These are phyloP conservation scores for Hypoxylon fuscum DNA, from an alignment of 495 filamentous ascomycete genomes.

Conservation along the genomic window DNA sequence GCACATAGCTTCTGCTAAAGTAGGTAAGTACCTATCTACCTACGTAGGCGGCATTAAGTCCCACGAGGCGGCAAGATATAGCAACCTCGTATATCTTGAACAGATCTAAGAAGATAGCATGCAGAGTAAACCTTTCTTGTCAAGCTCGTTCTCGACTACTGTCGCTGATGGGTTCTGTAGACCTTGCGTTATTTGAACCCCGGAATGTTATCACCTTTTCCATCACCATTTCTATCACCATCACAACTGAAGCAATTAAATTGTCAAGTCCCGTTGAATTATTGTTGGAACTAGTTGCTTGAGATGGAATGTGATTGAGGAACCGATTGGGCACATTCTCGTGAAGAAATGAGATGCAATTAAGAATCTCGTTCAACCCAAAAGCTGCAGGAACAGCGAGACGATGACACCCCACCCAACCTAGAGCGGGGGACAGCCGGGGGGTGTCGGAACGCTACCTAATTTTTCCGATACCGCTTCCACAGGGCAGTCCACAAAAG, in stretches of 20 bases:
- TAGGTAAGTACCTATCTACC: not conserved
- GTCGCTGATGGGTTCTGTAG: too few species aligned
- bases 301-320: not conserved
- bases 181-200: too few species aligned
- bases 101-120: conserved; percentile 1
- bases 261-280: not conserved
- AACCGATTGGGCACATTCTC: not conserved
- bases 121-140: conserved; percentile 4
- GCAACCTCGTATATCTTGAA: not conserved
- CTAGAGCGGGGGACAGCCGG: too few species aligned
- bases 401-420: too few species aligned
- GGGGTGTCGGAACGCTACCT: too few species aligned
- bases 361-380: too few species aligned
- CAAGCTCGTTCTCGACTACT: too few species aligned
- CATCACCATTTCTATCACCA: conserved; percentile 4
- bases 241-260: conserved; percentile 4
- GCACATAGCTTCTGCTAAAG: not conserved
- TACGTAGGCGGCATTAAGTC: not conserved
- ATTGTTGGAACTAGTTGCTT: not conserved
- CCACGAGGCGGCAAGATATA: conserved; percentile 4
- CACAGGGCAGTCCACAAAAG: too few species aligned
- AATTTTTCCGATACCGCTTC: too few species aligned
- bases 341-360: too few species aligned
- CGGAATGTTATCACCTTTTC: too few species aligned
- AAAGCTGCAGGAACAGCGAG: too few species aligned